Percentiles rank a stretch among this genome's conserved stretches.
These are phyloP conservation scores for Fonsecaea nubica DNA, from an alignment of 2,329 filamentous ascomycete genomes.

Conservation along the genomic window DNA sequence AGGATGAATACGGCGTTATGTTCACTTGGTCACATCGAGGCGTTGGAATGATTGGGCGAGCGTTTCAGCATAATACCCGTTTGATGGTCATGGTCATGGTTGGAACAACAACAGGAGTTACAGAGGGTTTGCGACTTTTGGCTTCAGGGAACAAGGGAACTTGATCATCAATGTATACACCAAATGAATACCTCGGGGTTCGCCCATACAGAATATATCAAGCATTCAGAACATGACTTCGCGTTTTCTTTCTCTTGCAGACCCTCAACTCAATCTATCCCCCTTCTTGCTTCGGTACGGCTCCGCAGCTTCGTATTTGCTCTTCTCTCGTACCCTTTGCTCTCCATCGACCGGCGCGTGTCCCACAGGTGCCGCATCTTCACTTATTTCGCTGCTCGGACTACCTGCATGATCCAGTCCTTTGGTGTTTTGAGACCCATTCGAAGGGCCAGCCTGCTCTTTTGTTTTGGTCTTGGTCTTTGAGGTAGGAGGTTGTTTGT, in stretches of 20 bases:
- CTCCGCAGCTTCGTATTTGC: constrained; percentile 83
- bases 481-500: constrained; percentile 23
- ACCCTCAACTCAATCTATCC: constrained; percentile 74
- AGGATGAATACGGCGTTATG: constrained; percentile 25
- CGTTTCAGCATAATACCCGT: constrained; percentile 22
- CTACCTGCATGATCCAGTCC: constrained; percentile 63
- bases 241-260: background rate
- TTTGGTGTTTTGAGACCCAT: constrained; percentile 37
- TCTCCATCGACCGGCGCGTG: constrained; percentile 77
- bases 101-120: constrained; percentile 14
- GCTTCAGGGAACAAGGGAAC: background rate
- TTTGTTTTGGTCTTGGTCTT: constrained; percentile 35
- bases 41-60: constrained; percentile 7
- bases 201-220: constrained; percentile 10
- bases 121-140: constrained; percentile 1
- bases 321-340: constrained; percentile 74
- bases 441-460: constrained; percentile 35
- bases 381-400: constrained; percentile 74
- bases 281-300: constrained; percentile 82
- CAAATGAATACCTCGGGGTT: constrained; percentile 8
- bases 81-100: constrained; percentile 3
- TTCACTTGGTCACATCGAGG: constrained; percentile 1
- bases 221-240: background rate
- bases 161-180: constrained; percentile 28
- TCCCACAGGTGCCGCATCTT: constrained; percentile 83